Evolutionary conservation across 1,284 basidiomycete species (phyloP).

Genomic region (Sutorius eximius): DNA sequence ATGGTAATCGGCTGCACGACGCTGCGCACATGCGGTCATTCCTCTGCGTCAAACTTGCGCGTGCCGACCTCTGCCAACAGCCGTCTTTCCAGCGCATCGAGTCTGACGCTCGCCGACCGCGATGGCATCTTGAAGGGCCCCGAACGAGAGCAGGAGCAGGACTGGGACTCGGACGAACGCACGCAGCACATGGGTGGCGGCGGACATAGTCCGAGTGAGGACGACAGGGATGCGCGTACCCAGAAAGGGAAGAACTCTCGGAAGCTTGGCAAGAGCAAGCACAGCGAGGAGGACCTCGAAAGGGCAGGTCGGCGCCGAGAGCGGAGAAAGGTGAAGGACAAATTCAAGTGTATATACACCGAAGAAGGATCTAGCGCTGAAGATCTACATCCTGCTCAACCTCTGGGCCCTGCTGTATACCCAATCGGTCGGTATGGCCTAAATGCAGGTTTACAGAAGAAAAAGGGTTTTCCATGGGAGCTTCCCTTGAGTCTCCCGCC

Average conservation of each 20-base stretch:
- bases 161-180: constrained; percentile 48
- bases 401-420: constrained; percentile 15
- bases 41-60: constrained; percentile 42
- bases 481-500: constrained; percentile 34
- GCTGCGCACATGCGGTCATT: constrained; percentile 48
- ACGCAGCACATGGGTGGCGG: constrained; percentile 49
- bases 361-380: constrained; percentile 41
- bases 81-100: constrained; percentile 64
- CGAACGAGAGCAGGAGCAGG: constrained; percentile 38
- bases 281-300: constrained; percentile 35
- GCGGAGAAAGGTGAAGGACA: constrained; percentile 28
- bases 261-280: constrained; percentile 28
- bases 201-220: constrained; percentile 34
- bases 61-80: constrained; percentile 69
- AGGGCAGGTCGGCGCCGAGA: constrained; percentile 29
- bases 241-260: constrained; percentile 32
- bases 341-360: constrained; percentile 60
- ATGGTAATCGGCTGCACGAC: constrained; percentile 48
- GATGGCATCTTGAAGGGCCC: constrained; percentile 21
- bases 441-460: constrained; percentile 38
- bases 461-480: constrained; percentile 43
- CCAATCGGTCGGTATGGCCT: constrained; percentile 22
- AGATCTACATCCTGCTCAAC: constrained; percentile 12
- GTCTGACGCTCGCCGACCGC: constrained; percentile 62
- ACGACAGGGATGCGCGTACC: constrained; percentile 32